Evolutionary conservation across 495 filamentous ascomycete species (phyloP).

Genomic region (Echria macrotheca): DNA sequence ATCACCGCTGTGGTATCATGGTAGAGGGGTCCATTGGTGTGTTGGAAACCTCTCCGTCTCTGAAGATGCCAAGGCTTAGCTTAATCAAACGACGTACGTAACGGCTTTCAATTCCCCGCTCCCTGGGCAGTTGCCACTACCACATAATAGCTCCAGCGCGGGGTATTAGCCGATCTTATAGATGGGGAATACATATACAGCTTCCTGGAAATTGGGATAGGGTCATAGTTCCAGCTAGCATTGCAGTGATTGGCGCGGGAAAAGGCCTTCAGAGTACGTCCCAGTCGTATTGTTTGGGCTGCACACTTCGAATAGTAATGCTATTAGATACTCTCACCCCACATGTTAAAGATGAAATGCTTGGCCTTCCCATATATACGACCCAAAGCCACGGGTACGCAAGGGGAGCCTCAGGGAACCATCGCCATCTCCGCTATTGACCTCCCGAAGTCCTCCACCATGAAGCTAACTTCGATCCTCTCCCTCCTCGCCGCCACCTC

Average conservation of each 20-base stretch:
- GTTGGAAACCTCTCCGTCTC: no score
- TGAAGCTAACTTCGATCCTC: neutral
- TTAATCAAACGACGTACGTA: neutral
- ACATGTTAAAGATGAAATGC: neutral
- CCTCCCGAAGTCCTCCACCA: neutral
- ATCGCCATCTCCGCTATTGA: neutral
- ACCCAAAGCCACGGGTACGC: conserved; percentile 1
- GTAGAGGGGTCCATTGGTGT: no score
- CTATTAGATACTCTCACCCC: no score
- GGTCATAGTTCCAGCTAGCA: no score
- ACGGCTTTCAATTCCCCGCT: conserved; percentile 4
- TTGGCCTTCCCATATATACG: conserved; percentile 3
- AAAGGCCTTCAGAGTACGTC: neutral
- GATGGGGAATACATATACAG: conserved; percentile 1
- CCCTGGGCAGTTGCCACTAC: neutral
- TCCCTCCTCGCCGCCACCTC: conserved; percentile 5
- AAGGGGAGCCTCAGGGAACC: conserved; percentile 1
- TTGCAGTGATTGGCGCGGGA: conserved; percentile 7
- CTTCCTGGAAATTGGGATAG: neutral
- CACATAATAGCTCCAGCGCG: neutral
- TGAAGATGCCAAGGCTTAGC: neutral
- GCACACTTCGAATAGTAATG: neutral
- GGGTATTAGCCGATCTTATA: conserved; percentile 7
- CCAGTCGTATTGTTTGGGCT: neutral
- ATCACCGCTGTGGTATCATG: no score